Percentiles rank a stretch among this genome's conserved stretches.
These are phyloP conservation scores for Acer negundo DNA, from an alignment of 345 rosid genomes.

Conservation along the genomic window DNA sequence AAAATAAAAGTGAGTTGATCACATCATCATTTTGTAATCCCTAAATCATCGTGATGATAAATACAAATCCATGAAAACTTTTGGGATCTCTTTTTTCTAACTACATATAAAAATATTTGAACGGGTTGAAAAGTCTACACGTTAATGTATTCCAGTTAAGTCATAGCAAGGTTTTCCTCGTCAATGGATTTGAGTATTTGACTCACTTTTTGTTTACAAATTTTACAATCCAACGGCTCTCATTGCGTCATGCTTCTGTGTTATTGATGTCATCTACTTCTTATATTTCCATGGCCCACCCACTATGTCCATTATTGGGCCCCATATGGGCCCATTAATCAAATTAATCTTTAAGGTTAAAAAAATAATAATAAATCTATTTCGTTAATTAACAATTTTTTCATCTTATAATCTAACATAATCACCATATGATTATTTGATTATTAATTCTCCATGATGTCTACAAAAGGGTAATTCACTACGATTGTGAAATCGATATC, in stretches of 20 bases:
- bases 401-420: too few relatives aligned
- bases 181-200: constrained; percentile 6
- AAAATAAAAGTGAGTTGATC: constrained; percentile 5
- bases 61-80: too few relatives aligned
- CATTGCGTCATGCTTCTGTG: constrained; percentile 36
- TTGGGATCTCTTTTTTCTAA: too few relatives aligned
- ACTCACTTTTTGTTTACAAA: not conserved
- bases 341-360: not conserved
- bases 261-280: constrained; percentile 31
- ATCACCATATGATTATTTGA: too few relatives aligned
- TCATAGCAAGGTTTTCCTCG: not conserved
- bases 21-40: constrained; percentile 34
- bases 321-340: not conserved
- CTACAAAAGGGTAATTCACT: too few relatives aligned
- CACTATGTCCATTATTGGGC: too few relatives aligned
- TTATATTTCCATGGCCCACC: not conserved
- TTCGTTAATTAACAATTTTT: too few relatives aligned
- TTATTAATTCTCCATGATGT: too few relatives aligned
- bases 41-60: constrained; percentile 15
- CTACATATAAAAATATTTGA: not conserved
- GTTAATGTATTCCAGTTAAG: constrained; percentile 6
- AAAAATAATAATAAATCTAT: too few relatives aligned
- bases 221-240: constrained; percentile 10
- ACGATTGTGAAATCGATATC: too few relatives aligned
- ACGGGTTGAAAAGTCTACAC: constrained; percentile 22